phyloP scores from a whole-genome alignment of 768 basidiomycete species.

The Hydnum rufescens region DNA sequence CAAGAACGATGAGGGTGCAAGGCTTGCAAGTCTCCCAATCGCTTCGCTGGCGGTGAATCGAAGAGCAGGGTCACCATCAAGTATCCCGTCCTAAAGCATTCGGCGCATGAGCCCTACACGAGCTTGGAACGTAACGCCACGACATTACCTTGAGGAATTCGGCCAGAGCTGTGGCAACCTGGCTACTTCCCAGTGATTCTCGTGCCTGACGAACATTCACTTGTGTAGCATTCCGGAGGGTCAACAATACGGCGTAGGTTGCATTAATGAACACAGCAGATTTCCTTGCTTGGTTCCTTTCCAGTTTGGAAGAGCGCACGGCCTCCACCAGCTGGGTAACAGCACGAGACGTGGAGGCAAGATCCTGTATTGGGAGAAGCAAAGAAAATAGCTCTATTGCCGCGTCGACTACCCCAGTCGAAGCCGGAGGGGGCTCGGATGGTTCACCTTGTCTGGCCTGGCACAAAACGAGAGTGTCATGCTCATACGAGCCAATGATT shows the following conservation, averaged over 20 bases:
- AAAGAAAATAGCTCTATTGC: constrained; percentile 74
- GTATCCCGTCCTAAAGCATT: constrained; percentile 41
- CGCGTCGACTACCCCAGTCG: constrained; percentile 69
- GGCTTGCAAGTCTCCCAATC: constrained; percentile 66
- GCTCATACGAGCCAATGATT: constrained; percentile 65
- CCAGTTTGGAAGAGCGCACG: constrained; percentile 55
- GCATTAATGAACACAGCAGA: constrained; percentile 71
- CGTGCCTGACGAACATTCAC: constrained; percentile 30
- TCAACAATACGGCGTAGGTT: constrained; percentile 47
- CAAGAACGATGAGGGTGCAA: constrained; percentile 69
- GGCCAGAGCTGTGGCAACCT: constrained; percentile 40
- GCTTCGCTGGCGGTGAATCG: constrained; percentile 70
- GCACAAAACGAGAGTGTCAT: constrained; percentile 61
- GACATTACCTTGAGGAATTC: constrained; percentile 56
- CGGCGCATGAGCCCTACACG: constrained; percentile 4
- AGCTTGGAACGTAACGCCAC: constrained; percentile 4
- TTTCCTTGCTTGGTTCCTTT: constrained; percentile 71
- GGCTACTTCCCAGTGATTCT: constrained; percentile 44
- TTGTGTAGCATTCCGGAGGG: constrained; percentile 28
- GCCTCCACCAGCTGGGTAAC: constrained; percentile 42
- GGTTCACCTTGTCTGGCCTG: constrained; percentile 9
- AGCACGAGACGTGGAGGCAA: constrained; percentile 31
- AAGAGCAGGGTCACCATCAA: constrained; percentile 60
- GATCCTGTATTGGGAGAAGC: constrained; percentile 61
- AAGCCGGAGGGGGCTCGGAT: constrained; percentile 52